Evolutionary conservation across 495 filamentous ascomycete species (phyloP).

Genomic region (Neurospora africana): DNA sequence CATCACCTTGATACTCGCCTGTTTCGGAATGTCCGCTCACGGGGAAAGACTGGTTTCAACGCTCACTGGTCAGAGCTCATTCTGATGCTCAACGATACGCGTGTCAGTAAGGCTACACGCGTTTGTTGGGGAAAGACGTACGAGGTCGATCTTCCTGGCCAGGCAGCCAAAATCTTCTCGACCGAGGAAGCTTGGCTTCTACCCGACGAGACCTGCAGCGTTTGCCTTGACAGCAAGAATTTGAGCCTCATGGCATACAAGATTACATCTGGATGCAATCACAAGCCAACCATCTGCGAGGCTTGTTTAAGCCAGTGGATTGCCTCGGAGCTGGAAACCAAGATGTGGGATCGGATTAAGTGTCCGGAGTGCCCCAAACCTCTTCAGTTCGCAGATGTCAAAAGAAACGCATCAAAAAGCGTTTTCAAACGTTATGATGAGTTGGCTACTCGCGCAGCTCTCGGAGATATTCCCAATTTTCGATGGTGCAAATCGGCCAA

Average conservation of each 20-base stretch:
- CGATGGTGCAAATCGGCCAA: constrained; percentile 29
- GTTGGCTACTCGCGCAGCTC: constrained; percentile 18
- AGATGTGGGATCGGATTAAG: constrained; percentile 23
- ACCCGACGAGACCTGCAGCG: constrained; percentile 21
- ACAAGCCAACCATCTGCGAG: constrained; percentile 25
- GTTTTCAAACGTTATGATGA: constrained; percentile 27
- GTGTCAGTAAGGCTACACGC: constrained; percentile 5
- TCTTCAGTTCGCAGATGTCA: constrained; percentile 25
- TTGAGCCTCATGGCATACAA: constrained; percentile 24
- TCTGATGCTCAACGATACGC: constrained; percentile 9
- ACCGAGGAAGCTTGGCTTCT: constrained; percentile 28
- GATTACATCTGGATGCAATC: constrained; percentile 24
- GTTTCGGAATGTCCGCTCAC: constrained; percentile 9
- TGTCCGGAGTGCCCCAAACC: constrained; percentile 32
- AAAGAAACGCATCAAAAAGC: constrained; percentile 17
- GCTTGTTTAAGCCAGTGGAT: constrained; percentile 29
- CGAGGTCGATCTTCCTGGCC: constrained; percentile 21
- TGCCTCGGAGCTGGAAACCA: constrained; percentile 18
- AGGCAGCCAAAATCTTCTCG: constrained; percentile 20
- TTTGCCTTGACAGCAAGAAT: constrained; percentile 29
- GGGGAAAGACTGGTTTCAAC: constrained; percentile 11
- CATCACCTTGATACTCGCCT: constrained; percentile 7
- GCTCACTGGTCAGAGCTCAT: constrained; percentile 14
- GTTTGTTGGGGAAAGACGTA: constrained; percentile 20
- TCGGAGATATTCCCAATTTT: constrained; percentile 28